A percentile compares a stretch with the other conserved stretches of the same genome.
These are phyloP conservation scores for Metschnikowia peoriensis DNA, from an alignment of 805 yeast genomes.

Conservation along the genomic window DNA sequence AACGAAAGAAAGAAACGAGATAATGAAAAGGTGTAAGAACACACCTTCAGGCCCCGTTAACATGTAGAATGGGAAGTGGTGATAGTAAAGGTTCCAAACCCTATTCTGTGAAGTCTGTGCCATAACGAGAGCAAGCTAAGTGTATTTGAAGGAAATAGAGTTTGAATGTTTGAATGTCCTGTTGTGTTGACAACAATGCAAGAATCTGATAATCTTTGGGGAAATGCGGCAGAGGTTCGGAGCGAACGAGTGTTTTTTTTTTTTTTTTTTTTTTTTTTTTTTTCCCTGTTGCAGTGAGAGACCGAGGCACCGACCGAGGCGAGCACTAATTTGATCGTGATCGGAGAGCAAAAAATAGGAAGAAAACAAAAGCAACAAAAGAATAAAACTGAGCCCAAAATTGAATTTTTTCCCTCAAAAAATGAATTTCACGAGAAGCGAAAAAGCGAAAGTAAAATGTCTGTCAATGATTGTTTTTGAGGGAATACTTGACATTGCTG, in stretches of 20 bases:
- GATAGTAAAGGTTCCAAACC: constrained; percentile 33
- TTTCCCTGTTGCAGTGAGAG: not conserved
- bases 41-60: constrained; percentile 44
- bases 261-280: too few species aligned
- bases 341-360: not conserved
- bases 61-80: constrained; percentile 49
- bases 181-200: too few species aligned
- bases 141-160: not conserved
- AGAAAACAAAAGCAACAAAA: not conserved
- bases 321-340: not conserved
- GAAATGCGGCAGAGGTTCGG: not conserved
- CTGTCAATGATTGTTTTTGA: too few species aligned
- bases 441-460: too few species aligned
- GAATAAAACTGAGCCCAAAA: too few species aligned
- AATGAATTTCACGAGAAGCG: too few species aligned
- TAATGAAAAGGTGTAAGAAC: constrained; percentile 19
- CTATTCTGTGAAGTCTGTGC: constrained; percentile 6
- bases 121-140: not conserved
- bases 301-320: not conserved
- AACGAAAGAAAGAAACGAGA: constrained; percentile 17
- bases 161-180: not conserved
- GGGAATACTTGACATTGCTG: too few species aligned
- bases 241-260: not conserved
- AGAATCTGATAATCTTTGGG: not conserved
- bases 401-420: too few species aligned